A percentile compares a stretch with the other conserved stretches of the same genome.
phyloP scores from a whole-genome alignment of 2,329 filamentous ascomycete species.

The Alternaria sp. region DNA sequence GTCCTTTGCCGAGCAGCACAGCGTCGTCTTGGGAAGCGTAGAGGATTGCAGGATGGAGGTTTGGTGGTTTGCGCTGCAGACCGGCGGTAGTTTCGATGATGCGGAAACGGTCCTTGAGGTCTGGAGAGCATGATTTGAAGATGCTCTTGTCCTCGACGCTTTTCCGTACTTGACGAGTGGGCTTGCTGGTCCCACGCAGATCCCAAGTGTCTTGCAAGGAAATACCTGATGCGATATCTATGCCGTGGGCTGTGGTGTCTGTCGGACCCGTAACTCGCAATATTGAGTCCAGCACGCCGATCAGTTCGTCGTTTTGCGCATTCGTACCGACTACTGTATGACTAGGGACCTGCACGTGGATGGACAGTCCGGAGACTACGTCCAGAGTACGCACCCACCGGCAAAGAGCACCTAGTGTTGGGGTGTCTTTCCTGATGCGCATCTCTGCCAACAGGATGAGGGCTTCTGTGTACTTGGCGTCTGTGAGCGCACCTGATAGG shows the following conservation, averaged over 20 bases:
- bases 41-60: conserved; percentile 69
- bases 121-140: conserved; percentile 36
- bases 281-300: conserved; percentile 68
- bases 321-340: conserved; percentile 36
- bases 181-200: conserved; percentile 53
- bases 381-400: conserved; percentile 76
- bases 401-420: conserved; percentile 71
- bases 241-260: conserved; percentile 52
- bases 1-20: conserved; percentile 56
- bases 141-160: conserved; percentile 63
- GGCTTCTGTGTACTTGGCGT: conserved; percentile 70
- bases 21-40: conserved; percentile 66
- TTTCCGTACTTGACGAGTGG: conserved; percentile 58
- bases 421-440: conserved; percentile 68
- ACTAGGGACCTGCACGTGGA: conserved; percentile 54
- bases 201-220: conserved; percentile 68
- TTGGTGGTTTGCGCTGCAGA: conserved; percentile 68
- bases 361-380: conserved; percentile 69
- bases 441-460: conserved; percentile 71
- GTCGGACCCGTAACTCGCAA: conserved; percentile 68
- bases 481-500: conserved; percentile 69
- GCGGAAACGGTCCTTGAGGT: conserved; percentile 53
- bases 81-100: conserved; percentile 68
- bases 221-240: conserved; percentile 51
- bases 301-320: conserved; percentile 59